Evolutionary conservation across 352 stramenopile species (phyloP), one percentile per base, ranked within the genome.

Genomic region (Globisporangium iwayamae): DNA sequence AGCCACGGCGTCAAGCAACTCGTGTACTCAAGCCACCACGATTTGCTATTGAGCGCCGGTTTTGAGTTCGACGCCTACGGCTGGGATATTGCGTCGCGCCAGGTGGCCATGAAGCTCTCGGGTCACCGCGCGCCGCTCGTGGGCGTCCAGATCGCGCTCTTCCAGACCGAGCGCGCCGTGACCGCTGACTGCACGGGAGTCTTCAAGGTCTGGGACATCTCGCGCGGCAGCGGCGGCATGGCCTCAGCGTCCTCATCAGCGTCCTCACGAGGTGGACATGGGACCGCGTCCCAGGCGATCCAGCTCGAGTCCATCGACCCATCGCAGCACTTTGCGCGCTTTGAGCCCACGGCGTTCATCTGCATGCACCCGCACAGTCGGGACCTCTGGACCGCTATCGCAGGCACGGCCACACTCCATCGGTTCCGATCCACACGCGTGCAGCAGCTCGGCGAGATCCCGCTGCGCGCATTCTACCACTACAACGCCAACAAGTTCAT

Each of bases 161-260:
- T 93, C 56, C 81, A 93, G 50, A 91, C 76, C 8, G 86, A 93
- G 61, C 75, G 83, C n/a, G 89, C 87, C 2, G 75, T 96, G n/a
- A 96, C 85, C 0, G 83, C 69, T 2, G 89, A 96, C 58, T 66
- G 67, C 11, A 75, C 74, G 20, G 89, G 87, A 0, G 72, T 93
- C 1, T 85, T 95, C 63, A 94, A 93, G 47, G 71, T 94, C n/a
- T 96, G 89, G 89, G 83, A 94, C 46, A 90, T 96, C 48, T 79
- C 74, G 1, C 71, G 85, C 52, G 63, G 62, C 2, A 76, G 74
- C 46, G 63, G 69, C 5, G 63, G 55, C 4, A 50, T 41, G 7
- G 16, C 41, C 2, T 20, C 32, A 8, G 43, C 14, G 4, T 46
- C 28, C 5, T 22, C 38, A 7, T 32, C 34, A 14, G 25, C 11